Evolutionary conservation across 2,329 filamentous ascomycete genomes (phyloP), one percentile per base, ranked within the genome.

Genomic region (Cladosporium halotolerans): DNA sequence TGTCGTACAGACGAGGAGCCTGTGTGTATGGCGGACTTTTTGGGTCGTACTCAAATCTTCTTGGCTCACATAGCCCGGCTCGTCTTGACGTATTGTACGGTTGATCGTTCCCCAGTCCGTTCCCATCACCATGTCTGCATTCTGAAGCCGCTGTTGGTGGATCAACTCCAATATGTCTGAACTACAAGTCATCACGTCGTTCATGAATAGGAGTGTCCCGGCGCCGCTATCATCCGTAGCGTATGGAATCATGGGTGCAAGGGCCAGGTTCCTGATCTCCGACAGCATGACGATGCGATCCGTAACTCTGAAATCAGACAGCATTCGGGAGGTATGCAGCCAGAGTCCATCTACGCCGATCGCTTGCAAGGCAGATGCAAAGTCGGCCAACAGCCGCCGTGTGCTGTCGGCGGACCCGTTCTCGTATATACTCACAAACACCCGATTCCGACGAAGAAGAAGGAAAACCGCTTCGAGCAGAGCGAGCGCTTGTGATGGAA

Each of bases 381-480:
- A 28, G 11, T 54, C 52, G 4, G 52, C 32, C 10, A 50, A 23
- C 5, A 54, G 19, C 6, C 14, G 19, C 10, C 32, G 39, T 28
- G 52, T 54, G 32, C 31, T 43, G 36, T 54, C 52, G n/a, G 19
- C 33, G 3, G 52, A 54, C 18, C 9, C 19, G 19, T 54, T 54
- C 34, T 54, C 52, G 39, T 54, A 54, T n/a, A 54, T 54, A 23
- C 45, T 44, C 13, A 54, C 34, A 34, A 44, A 50, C 7, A 54
- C 45, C 14, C 23, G 45, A 33, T 54, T 48, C n/a, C 45, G 38
- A 16, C 33, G 39, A 14, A 54, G 33, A 10, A 54, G 45, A n/a
- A 49, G 34, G 5, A 32, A 31, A 10, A 54, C 31, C 32, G 45
- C 52, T 44, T 48, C 39, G 10, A 54, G 10, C 19, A 54, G 23